phyloP scores from a whole-genome alignment of 2,329 filamentous ascomycete species.

The Aspergillus amoenus region DNA sequence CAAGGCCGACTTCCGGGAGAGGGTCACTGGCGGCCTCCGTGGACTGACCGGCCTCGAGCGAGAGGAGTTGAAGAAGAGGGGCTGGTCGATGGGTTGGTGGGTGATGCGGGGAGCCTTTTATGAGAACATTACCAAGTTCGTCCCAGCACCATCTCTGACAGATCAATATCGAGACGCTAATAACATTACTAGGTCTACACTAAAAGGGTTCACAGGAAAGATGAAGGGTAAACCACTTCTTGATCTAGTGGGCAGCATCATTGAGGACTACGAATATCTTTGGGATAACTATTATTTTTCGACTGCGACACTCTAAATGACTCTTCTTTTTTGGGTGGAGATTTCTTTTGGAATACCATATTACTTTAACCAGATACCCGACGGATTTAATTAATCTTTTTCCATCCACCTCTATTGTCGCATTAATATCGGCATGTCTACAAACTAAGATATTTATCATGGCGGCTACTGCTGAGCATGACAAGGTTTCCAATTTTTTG shows the following conservation, averaged over 20 bases:
- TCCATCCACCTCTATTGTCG: neutral
- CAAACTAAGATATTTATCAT: no score
- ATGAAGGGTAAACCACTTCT: constrained; percentile 73
- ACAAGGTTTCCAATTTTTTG: no score
- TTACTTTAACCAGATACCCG: constrained; percentile 1
- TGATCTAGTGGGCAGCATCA: constrained; percentile 75
- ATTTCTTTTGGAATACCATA: neutral
- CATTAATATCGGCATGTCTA: neutral
- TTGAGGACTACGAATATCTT: constrained; percentile 95
- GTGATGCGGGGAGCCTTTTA: constrained; percentile 95
- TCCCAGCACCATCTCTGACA: constrained; percentile 2
- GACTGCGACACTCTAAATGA: constrained; percentile 53
- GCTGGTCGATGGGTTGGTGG: constrained; percentile 95
- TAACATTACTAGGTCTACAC: constrained; percentile 50
- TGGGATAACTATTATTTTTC: constrained; percentile 98
- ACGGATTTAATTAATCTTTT: constrained; percentile 13
- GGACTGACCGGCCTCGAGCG: constrained; percentile 80
- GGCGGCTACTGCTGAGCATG: no score
- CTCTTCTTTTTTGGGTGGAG: neutral
- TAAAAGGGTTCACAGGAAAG: constrained; percentile 69
- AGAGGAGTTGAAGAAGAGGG: constrained; percentile 84
- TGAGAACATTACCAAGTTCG: constrained; percentile 76
- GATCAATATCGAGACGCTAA: constrained; percentile 22
- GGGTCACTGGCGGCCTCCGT: constrained; percentile 68
- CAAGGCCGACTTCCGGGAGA: constrained; percentile 63